phyloP scores from a whole-genome alignment of 192 early-diverging fungal genomes.

The Radiomyces spectabilis region DNA sequence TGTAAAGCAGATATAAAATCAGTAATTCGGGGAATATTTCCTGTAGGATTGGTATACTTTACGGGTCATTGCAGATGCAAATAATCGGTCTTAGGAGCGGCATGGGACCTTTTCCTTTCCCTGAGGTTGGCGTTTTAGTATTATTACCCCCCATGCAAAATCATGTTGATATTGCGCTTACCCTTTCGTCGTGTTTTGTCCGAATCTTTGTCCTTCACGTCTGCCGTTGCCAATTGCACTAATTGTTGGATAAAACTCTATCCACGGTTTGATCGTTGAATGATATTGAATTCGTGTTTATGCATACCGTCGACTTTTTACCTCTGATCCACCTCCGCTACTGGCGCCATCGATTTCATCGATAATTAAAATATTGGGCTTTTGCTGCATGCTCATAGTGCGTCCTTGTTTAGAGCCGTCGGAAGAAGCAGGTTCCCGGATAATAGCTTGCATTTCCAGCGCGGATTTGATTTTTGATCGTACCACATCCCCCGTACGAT shows the following conservation, averaged over 20 bases:
- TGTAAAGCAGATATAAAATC: slow-evolving; percentile 13
- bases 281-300: too few species aligned
- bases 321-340: slow-evolving; percentile 60
- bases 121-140: neutral
- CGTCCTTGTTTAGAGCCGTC: slow-evolving; percentile 10
- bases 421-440: slow-evolving; percentile 13
- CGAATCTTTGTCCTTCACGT: slow-evolving; percentile 8
- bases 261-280: too few species aligned
- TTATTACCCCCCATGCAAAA: neutral
- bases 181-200: neutral
- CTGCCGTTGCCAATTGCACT: slow-evolving; percentile 51
- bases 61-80: slow-evolving; percentile 97
- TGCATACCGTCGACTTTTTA: slow-evolving; percentile 13
- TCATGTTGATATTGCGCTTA: neutral
- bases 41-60: slow-evolving; percentile 15
- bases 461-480: slow-evolving; percentile 68
- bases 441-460: slow-evolving; percentile 67
- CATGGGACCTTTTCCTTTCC: slow-evolving; percentile 21
- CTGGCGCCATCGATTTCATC: slow-evolving; percentile 96
- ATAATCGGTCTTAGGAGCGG: slow-evolving; percentile 87
- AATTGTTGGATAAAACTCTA: slow-evolving; percentile 81
- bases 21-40: neutral
- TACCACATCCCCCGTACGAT: slow-evolving; percentile 75
- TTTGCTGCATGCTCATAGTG: slow-evolving; percentile 29
- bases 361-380: slow-evolving; percentile 81